phyloP scores from a whole-genome alignment of 805 yeast genomes.

The Candida broadrunensis region DNA sequence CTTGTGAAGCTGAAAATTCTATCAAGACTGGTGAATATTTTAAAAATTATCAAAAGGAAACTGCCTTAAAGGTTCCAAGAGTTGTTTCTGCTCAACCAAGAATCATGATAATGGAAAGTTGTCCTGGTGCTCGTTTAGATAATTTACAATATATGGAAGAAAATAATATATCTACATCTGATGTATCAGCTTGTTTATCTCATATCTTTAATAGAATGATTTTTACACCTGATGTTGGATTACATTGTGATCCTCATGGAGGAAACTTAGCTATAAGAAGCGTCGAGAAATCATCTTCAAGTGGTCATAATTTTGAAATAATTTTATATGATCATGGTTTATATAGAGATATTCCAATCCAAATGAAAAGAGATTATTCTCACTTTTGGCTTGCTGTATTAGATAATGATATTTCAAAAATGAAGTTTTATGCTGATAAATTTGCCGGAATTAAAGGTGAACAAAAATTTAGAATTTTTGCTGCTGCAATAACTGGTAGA shows the following conservation, averaged over 20 bases:
- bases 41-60: conserved; percentile 46
- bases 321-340: conserved; percentile 93
- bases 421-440: conserved; percentile 70
- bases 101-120: conserved; percentile 82
- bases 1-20: conserved; percentile 83
- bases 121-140: conserved; percentile 81
- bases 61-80: conserved; percentile 80
- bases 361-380: conserved; percentile 78
- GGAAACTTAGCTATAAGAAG: conserved; percentile 86
- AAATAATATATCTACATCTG: conserved; percentile 66
- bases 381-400: conserved; percentile 89
- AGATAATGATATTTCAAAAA: conserved; percentile 60
- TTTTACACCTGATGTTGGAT: conserved; percentile 84
- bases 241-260: conserved; percentile 98
- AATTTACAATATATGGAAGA: conserved; percentile 61
- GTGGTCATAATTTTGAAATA: conserved; percentile 81
- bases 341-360: conserved; percentile 77
- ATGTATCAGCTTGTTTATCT: conserved; percentile 80
- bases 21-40: conserved; percentile 67
- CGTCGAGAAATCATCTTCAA: conserved; percentile 13
- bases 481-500: conserved; percentile 94
- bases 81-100: conserved; percentile 65
- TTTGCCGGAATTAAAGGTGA: conserved; percentile 78
- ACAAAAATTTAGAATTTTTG: conserved; percentile 73
- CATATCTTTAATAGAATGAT: conserved; percentile 95